Conservation (phyloP, 179 eudicot species). For the Actinidia polygama region DNA sequence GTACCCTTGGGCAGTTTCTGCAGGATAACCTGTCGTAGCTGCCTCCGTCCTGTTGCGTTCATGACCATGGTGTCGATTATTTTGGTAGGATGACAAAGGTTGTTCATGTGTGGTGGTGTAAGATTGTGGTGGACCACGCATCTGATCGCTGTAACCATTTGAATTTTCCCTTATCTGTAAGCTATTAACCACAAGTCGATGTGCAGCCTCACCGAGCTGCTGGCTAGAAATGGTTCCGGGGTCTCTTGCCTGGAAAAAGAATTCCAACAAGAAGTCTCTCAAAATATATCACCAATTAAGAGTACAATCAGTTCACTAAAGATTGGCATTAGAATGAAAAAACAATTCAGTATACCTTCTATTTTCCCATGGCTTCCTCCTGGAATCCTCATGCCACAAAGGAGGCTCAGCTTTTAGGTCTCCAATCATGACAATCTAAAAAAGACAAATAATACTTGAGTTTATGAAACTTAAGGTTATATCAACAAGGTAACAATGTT, state of each 20-base stretch:
- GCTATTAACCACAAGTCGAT: conserved; percentile 77
- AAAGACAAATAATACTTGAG: neutral
- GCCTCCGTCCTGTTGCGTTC: conserved; percentile 28
- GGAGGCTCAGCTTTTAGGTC: conserved; percentile 70
- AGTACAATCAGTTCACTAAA: neutral
- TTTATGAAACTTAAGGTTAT: conserved; percentile 2
- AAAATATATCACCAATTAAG: neutral
- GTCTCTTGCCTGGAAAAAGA: conserved; percentile 46
- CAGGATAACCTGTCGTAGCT: conserved; percentile 33
- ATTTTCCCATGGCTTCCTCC: conserved; percentile 54
- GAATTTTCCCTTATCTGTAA: conserved; percentile 51
- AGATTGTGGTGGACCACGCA: conserved; percentile 27
- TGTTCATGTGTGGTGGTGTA: conserved; percentile 25
- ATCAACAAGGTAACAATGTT: neutral
- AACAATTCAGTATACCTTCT: conserved; percentile 42
- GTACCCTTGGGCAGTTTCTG: conserved; percentile 29
- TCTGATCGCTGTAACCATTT: conserved; percentile 34
- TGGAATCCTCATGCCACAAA: conserved; percentile 81
- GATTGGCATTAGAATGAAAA: neutral
- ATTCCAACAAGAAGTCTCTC: neutral
- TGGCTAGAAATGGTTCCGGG: conserved; percentile 67
- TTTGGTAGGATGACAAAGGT: conserved; percentile 25
- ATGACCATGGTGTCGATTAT: conserved; percentile 32
- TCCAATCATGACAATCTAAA: conserved; percentile 65
- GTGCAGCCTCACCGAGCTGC: conserved; percentile 91